These are phyloP conservation scores for Alternaria sp. DNA, from an alignment of 2,329 filamentous ascomycete species.

Conservation along the genomic window DNA sequence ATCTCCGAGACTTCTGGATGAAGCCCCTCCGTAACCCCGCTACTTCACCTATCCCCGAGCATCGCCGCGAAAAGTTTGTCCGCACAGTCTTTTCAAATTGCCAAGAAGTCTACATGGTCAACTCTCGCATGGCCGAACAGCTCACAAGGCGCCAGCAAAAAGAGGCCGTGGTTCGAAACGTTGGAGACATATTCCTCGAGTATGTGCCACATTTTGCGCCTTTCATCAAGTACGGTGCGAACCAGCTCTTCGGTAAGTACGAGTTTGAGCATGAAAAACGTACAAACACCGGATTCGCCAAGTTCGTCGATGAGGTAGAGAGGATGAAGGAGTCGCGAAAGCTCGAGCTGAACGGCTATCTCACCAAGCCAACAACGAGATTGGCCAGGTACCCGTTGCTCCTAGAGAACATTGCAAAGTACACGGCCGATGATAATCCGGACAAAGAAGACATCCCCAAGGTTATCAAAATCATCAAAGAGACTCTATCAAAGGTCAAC, in stretches of 20 bases:
- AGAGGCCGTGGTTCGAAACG: conserved; percentile 83
- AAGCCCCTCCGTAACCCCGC: conserved; percentile 77
- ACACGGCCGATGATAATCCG: conserved; percentile 86
- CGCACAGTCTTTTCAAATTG: conserved; percentile 96
- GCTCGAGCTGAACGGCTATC: conserved; percentile 94
- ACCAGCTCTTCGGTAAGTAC: conserved; percentile 95
- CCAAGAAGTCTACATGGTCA: conserved; percentile 92
- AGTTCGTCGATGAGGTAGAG: conserved; percentile 96
- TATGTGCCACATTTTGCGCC: conserved; percentile 92
- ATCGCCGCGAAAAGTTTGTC: conserved; percentile 88
- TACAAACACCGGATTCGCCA: conserved; percentile 82
- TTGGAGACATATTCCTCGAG: conserved; percentile 94
- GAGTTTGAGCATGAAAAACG: conserved; percentile 97
- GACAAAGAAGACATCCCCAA: conserved; percentile 93
- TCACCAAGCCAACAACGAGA: conserved; percentile 96
- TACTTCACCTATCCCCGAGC: conserved; percentile 85
- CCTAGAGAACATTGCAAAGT: conserved; percentile 89
- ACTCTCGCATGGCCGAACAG: conserved; percentile 85
- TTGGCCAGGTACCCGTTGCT: conserved; percentile 92
- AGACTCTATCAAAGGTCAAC: conserved; percentile 88
- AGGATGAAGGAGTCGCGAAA: conserved; percentile 95
- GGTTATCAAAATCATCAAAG: conserved; percentile 85
- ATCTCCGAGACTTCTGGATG: conserved; percentile 98
- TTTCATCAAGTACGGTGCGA: conserved; percentile 95
- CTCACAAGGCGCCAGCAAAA: conserved; percentile 92